Evolutionary conservation across 169 alveolate genomes (phyloP), one percentile per base, ranked within the genome.

Genomic region (Plasmodium malariae): DNA sequence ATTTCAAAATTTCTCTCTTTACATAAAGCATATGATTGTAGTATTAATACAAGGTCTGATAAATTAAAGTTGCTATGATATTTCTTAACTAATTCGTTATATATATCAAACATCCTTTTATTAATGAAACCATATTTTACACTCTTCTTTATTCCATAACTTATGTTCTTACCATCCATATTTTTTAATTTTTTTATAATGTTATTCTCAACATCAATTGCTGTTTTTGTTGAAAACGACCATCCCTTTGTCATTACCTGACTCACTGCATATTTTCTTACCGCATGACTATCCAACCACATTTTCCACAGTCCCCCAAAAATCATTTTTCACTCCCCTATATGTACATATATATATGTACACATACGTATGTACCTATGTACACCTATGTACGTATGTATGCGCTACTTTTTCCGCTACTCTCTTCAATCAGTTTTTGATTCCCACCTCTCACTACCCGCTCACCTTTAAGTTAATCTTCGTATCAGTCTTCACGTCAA

Each of bases 1-100:
- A 86, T 19, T 43, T 70, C 70, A 40, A 86, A 86, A 62, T 86
- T 86, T 54, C 92, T 86, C 34, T 86, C 67, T 55, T 86, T 86
- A 49, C 92, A 28, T 34, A 86, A 62, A 19, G 92, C 92, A 63
- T 86, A 86, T 21, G 92, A 37, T 72, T 86, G 92, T 34, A 86
- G 63, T 12, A 62, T 40, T 12, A 86, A 19, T 11, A 86, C 74
- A 28, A 86, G 60, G 34, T 86, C 92, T 28, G 19, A 6, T 19
- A 86, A 70, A 0, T 21, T 57, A 32, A 86, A 86, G 28, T 34
- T 32, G 12, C 12, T 69, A 21, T n/a, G 40, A 72, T 37, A 49
- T 36, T 54, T 86, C 63, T 59, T 68, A 3, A 86, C 59, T 17
- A 86, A 32, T 9, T 70, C 80, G 1, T 57, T 57, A 32, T 86